These are phyloP conservation scores for Podospora sp. DNA, from an alignment of 495 filamentous ascomycete genomes.

Conservation along the genomic window DNA sequence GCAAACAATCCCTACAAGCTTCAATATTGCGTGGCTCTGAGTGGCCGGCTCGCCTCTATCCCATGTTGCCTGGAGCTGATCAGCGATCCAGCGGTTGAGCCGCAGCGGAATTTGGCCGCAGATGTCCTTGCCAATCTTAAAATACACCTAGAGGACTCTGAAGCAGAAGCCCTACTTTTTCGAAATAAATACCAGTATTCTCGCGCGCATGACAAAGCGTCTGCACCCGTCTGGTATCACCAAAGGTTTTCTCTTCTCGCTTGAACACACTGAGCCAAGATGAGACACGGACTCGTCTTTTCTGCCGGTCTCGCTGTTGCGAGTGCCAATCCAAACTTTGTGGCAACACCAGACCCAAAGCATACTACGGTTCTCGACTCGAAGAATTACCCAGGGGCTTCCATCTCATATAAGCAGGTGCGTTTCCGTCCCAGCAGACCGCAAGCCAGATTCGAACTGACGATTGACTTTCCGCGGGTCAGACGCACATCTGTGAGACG, in stretches of 20 bases:
- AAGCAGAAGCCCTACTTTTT: too few relatives aligned
- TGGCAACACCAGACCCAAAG: constrained; percentile 4
- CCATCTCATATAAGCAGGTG: constrained; percentile 26
- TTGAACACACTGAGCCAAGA: neutral
- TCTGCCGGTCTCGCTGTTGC: neutral
- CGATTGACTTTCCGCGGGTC: neutral
- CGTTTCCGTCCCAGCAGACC: neutral
- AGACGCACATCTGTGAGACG: constrained; percentile 14
- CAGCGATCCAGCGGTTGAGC: neutral
- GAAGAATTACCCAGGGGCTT: constrained; percentile 16
- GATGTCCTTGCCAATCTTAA: neutral
- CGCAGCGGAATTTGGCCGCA: neutral
- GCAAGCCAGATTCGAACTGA: neutral
- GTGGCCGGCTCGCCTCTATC: neutral
- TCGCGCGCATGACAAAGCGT: too few relatives aligned
- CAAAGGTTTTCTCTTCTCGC: too few relatives aligned
- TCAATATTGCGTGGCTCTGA: neutral
- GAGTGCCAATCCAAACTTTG: constrained; percentile 16
- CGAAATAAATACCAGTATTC: too few relatives aligned
- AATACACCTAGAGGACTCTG: too few relatives aligned
- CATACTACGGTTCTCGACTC: constrained; percentile 12
- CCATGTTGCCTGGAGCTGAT: neutral
- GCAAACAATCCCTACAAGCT: neutral
- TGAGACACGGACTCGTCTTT: neutral
- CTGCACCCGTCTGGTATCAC: too few relatives aligned